A percentile compares a stretch with the other conserved stretches of the same genome.
phyloP scores from a whole-genome alignment of 2,329 filamentous ascomycete genomes.

The Periconia digitata region DNA sequence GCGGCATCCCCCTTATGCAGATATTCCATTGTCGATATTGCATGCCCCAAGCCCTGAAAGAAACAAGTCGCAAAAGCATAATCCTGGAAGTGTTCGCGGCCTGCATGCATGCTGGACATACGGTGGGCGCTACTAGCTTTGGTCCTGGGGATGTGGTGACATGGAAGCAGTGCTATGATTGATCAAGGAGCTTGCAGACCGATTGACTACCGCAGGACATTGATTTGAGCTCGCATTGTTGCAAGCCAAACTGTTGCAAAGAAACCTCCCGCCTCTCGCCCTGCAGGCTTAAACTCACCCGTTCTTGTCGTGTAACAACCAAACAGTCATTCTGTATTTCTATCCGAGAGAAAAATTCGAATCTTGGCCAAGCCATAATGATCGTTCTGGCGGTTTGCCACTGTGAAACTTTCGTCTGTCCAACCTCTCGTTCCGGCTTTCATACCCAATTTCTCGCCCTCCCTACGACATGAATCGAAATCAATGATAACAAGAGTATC shows the following conservation, averaged over 20 bases:
- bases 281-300: conserved; percentile 5
- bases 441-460: too few species aligned
- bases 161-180: conserved; percentile 8
- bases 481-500: too few species aligned
- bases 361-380: too few species aligned
- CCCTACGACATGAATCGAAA: too few species aligned
- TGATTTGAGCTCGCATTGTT: conserved; percentile 8
- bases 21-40: conserved; percentile 5
- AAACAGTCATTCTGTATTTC: too few species aligned
- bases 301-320: conserved; percentile 7
- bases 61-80: conserved; percentile 6
- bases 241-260: conserved; percentile 6
- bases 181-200: conserved; percentile 8
- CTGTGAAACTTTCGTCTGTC: too few species aligned
- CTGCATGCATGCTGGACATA: conserved; percentile 4
- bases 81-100: conserved; percentile 4
- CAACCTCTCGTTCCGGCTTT: too few species aligned
- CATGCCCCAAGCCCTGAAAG: conserved; percentile 3
- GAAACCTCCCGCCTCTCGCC: conserved; percentile 8
- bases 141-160: conserved; percentile 3
- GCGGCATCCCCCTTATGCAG: conserved; percentile 1
- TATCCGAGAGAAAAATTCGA: too few species aligned
- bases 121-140: conserved; percentile 7
- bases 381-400: too few species aligned
- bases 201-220: conserved; percentile 5